Conservation (phyloP, 495 filamentous ascomycete species). For the Trichoderma asperelloides region DNA sequence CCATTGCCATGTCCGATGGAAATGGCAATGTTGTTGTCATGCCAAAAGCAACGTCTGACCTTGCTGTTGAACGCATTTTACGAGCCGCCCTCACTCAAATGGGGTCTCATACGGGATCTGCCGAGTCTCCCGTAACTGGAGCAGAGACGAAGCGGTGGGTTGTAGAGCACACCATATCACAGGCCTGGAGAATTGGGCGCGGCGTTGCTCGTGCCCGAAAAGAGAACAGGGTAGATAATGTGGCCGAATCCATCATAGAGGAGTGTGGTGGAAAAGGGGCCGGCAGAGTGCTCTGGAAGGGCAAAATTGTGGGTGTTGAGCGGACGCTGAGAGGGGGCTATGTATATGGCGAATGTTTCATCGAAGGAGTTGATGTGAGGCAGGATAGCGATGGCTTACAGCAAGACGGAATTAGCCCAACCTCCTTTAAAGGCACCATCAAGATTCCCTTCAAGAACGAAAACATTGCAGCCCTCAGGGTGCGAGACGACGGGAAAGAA, state of each 20-base stretch:
- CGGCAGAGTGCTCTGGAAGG: constrained; percentile 47
- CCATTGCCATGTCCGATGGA: constrained; percentile 40
- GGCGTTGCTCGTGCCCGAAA: constrained; percentile 41
- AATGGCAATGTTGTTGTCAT: constrained; percentile 40
- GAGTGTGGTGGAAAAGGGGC: constrained; percentile 44
- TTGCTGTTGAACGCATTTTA: constrained; percentile 31
- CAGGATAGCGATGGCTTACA: constrained; percentile 13
- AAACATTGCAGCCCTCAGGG: constrained; percentile 46
- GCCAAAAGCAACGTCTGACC: constrained; percentile 29
- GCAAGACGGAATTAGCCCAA: background rate
- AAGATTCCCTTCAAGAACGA: constrained; percentile 60
- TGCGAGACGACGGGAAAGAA: constrained; percentile 18
- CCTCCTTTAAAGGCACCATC: constrained; percentile 28
- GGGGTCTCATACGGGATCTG: constrained; percentile 39
- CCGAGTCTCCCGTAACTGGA: constrained; percentile 33
- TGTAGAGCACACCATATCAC: constrained; percentile 42
- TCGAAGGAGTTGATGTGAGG: constrained; percentile 34
- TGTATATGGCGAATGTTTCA: constrained; percentile 44
- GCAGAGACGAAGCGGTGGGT: constrained; percentile 40
- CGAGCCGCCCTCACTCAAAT: constrained; percentile 36
- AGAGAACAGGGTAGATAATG: constrained; percentile 35
- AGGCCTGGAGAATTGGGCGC: constrained; percentile 46
- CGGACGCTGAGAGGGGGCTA: constrained; percentile 46
- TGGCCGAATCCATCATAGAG: constrained; percentile 48
- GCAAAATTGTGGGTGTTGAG: constrained; percentile 53